These are phyloP conservation scores for Tuber borchii DNA, from an alignment of 495 filamentous ascomycete species.

Conservation along the genomic window DNA sequence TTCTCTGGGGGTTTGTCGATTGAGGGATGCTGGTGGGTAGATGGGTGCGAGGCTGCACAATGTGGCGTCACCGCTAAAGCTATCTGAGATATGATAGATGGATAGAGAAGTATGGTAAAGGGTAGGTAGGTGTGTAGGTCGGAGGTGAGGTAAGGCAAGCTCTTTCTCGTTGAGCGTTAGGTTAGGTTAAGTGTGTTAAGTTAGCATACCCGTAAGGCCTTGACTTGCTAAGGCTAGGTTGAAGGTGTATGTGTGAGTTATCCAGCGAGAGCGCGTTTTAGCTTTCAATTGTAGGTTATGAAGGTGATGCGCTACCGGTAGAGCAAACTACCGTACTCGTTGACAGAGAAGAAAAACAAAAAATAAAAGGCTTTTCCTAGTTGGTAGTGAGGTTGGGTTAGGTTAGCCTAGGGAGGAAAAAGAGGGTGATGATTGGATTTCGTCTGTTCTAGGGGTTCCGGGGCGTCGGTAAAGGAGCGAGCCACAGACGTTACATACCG, in stretches of 20 bases:
- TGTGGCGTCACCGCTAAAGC: not conserved
- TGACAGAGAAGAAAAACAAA: not conserved
- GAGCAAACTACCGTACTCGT: no score
- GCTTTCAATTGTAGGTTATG: not conserved
- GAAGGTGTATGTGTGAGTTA: not conserved
- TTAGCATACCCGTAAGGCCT: not conserved
- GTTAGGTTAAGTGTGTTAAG: not conserved
- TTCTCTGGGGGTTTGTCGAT: not conserved
- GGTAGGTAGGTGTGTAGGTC: not conserved
- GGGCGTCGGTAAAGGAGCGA: not conserved
- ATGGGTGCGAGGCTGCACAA: not conserved
- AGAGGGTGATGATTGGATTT: not conserved
- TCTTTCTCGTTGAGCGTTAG: not conserved
- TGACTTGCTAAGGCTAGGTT: not conserved
- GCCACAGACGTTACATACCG: not conserved
- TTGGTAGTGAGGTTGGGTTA: not conserved
- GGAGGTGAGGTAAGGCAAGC: not conserved
- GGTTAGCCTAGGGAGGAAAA: not conserved
- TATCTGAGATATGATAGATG: not conserved
- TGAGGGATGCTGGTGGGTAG: not conserved
- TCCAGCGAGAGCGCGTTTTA: not conserved
- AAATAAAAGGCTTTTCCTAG: not conserved
- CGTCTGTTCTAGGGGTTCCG: conserved; percentile 1
- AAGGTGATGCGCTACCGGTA: not conserved
- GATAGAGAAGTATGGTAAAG: not conserved